Base-by-base conservation (phyloP, 768 basidiomycete genomes). In the Pisolithus tinctorius region DNA sequence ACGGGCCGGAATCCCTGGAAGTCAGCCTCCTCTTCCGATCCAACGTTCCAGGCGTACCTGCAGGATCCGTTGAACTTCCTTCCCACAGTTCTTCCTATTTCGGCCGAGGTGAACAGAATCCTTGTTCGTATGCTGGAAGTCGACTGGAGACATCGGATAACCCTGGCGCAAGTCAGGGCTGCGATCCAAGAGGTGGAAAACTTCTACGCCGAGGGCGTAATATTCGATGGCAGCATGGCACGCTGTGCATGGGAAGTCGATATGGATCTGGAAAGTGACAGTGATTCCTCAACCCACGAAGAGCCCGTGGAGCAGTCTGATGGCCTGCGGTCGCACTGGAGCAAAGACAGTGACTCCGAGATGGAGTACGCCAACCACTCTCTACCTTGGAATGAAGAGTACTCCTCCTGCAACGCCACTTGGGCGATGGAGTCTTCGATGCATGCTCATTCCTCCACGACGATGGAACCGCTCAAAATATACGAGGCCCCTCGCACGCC, bases 1-100 rank as follows among this genome's bases (percentile, higher is more conserved):
- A 96, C 92, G 23, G 92, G 93, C 4, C 82, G 95, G 30, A 97
- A 97, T 61, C 95, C 95, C 4, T 98, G 95, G 95, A 88, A 88
- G 66, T 86, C 89, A 23, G 93, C 95, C 3, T 84, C 81, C 4
- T 64, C 71, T 1, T 75, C 83, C 39, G 95, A 98, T 69, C 84
- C 87, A 55, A 93, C 91, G 3, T 99, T 93, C 76, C 81, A 86
- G 59, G 86, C 87, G 0, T 99, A 90, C 68, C 76, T 89, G 50
- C 81, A 79, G 56, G 81, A 90, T 57, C 88, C 88, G 31, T 55
- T 64, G 13, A 77, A 81, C 55, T 95, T 95, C 74, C 80, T 98
- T n/a, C 84, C 84, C 25, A 80, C 80, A 46, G 86, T 90, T 60
- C 82, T 93, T 26, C 91, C 91, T 11, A 83, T 94, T 55, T 92